Evolutionary conservation across 2,329 filamentous ascomycete species (phyloP).

Genomic region (Alternaria rosae): DNA sequence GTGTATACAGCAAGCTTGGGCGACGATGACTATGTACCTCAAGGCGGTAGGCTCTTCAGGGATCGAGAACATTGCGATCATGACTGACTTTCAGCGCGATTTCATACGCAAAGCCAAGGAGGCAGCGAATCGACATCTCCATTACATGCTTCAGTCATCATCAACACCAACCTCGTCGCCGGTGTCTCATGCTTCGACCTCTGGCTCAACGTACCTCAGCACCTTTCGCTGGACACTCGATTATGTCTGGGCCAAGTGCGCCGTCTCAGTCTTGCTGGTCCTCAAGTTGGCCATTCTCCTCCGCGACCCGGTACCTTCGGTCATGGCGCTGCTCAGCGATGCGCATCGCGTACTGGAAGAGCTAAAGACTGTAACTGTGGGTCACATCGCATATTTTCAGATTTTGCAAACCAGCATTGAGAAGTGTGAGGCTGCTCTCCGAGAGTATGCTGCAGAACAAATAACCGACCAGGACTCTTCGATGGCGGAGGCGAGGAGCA

Average conservation of each 20-base stretch:
- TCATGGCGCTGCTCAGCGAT: conserved; percentile 53
- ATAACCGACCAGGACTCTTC: conserved; percentile 7
- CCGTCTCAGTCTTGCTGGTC: conserved; percentile 64
- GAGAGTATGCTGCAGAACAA: conserved; percentile 42
- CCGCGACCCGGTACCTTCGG: conserved; percentile 50
- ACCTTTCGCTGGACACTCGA: conserved; percentile 64
- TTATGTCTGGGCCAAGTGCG: conserved; percentile 66
- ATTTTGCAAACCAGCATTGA: conserved; percentile 60
- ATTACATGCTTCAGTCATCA: conserved; percentile 52
- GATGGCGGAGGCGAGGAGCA: conserved; percentile 5
- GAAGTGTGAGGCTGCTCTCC: conserved; percentile 58
- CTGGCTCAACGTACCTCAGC: conserved; percentile 53
- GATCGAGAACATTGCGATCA: conserved; percentile 60
- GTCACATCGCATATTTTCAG: conserved; percentile 58
- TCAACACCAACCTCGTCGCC: conserved; percentile 28
- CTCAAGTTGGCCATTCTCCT: conserved; percentile 62
- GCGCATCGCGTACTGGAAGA: conserved; percentile 56
- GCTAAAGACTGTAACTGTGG: conserved; percentile 52
- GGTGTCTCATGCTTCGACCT: conserved; percentile 9
- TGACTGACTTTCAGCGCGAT: conserved; percentile 58
- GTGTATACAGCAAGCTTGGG: conserved; percentile 62
- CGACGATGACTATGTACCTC: conserved; percentile 60
- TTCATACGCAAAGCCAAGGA: conserved; percentile 61
- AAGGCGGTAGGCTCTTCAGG: conserved; percentile 60
- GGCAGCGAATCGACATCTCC: conserved; percentile 60